Conservation (phyloP, 2,329 filamentous ascomycete species). For the Gaeumannomyces sp. region DNA sequence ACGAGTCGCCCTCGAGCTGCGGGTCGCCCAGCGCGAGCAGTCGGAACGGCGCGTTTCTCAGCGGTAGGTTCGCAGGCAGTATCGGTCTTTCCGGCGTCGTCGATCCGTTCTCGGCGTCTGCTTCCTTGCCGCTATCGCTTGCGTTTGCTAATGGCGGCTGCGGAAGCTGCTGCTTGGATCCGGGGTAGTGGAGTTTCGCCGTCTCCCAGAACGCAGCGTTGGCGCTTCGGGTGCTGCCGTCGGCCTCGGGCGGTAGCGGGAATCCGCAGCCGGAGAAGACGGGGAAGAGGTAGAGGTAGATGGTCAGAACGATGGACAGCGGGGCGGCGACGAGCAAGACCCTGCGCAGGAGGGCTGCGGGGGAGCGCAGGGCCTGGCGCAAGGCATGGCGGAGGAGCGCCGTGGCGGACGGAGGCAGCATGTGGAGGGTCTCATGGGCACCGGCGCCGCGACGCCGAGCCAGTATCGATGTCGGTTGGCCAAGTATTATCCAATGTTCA, state of each 20-base stretch:
- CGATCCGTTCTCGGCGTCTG: neutral
- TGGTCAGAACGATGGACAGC: constrained; percentile 61
- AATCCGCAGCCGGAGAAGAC: constrained; percentile 76
- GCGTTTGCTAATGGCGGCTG: constrained; percentile 15
- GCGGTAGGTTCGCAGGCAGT: constrained; percentile 16
- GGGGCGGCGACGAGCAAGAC: constrained; percentile 53
- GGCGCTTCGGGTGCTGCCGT: constrained; percentile 12
- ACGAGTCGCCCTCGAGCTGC: constrained; percentile 87
- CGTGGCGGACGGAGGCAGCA: constrained; percentile 38
- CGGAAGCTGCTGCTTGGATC: constrained; percentile 15
- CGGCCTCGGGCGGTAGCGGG: constrained; percentile 42
- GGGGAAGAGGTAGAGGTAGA: constrained; percentile 86
- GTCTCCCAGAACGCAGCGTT: constrained; percentile 32
- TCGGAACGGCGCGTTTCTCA: constrained; percentile 64
- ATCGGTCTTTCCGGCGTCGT: neutral
- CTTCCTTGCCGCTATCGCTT: constrained; percentile 13
- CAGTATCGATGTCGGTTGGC: neutral
- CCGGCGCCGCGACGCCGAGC: neutral
- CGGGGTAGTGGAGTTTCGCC: constrained; percentile 35
- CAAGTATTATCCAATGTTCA: neutral
- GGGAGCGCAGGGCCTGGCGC: constrained; percentile 20
- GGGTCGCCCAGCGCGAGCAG: constrained; percentile 86
- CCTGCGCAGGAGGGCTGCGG: constrained; percentile 48
- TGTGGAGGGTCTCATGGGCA: constrained; percentile 35
- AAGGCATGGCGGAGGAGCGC: constrained; percentile 50